These are phyloP conservation scores for Dryas integrifolia DNA, from an alignment of 331 rosid species.

Conservation along the genomic window DNA sequence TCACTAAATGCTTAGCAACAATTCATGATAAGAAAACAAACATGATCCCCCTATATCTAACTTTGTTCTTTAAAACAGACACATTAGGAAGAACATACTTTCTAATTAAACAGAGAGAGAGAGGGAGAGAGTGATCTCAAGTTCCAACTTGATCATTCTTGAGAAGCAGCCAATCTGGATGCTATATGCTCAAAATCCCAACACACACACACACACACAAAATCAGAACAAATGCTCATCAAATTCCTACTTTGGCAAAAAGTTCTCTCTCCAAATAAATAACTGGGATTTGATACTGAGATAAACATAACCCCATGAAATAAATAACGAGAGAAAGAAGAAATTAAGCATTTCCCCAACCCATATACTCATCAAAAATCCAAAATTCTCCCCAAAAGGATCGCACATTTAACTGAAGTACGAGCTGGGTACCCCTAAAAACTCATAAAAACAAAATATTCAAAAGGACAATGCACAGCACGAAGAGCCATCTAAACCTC, in stretches of 20 bases:
- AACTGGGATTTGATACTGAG: background rate
- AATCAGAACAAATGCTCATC: background rate
- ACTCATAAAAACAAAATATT: background rate
- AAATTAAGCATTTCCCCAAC: background rate
- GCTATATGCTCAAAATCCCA: background rate
- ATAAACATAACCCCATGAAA: background rate
- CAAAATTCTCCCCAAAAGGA: background rate
- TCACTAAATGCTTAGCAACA: background rate
- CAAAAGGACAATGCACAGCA: conserved; percentile 15
- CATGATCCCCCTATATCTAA: background rate
- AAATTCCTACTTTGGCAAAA: background rate
- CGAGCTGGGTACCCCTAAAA: conserved; percentile 10
- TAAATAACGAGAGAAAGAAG: background rate
- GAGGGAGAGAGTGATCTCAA: background rate
- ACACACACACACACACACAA: background rate
- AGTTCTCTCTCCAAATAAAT: background rate
- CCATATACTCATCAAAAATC: conserved; percentile 1
- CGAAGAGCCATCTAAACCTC: conserved; percentile 5
- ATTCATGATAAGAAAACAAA: background rate
- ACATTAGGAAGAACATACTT: background rate
- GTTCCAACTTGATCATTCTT: conserved; percentile 7
- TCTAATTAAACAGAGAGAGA: background rate
- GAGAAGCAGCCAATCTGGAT: background rate
- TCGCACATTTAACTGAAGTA: background rate
- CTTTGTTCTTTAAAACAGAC: background rate